phyloP scores from a whole-genome alignment of 1,139 yeast species.

The Pneumocystis sp. region DNA sequence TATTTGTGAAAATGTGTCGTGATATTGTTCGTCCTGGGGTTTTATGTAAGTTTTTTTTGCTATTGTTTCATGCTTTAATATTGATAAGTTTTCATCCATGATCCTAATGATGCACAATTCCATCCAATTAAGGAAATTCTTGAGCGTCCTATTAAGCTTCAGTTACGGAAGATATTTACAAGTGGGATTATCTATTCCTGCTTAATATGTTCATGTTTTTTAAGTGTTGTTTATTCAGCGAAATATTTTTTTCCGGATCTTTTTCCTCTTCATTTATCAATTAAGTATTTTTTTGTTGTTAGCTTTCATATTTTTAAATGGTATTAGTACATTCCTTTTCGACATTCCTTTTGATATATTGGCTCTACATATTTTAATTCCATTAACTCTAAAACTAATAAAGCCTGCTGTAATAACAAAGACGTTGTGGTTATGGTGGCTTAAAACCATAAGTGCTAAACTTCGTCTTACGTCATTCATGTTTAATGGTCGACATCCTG shows the following conservation, averaged over 20 bases:
- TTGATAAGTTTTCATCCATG: conserved; percentile 49
- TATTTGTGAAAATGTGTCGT: conserved; percentile 74
- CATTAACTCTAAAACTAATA: conserved; percentile 13
- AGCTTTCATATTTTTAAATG: conserved; percentile 21
- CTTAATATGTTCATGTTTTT: conserved; percentile 62
- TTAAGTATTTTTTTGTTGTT: conserved; percentile 16
- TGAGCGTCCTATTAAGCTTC: conserved; percentile 56
- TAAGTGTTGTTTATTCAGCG: conserved; percentile 43
- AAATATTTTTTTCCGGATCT: conserved; percentile 28
- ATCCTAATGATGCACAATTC: conserved; percentile 88
- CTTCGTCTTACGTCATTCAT: conserved; percentile 69
- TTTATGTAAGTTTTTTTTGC: conserved; percentile 26
- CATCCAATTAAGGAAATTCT: conserved; percentile 80
- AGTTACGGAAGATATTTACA: conserved; percentile 55
- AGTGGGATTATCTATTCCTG: conserved; percentile 66
- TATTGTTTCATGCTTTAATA: not conserved
- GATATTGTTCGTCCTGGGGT: conserved; percentile 76
- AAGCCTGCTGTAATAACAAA: conserved; percentile 13
- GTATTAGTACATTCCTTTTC: conserved; percentile 11
- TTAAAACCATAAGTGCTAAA: conserved; percentile 40
- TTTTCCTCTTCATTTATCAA: conserved; percentile 19
- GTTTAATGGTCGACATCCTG: conserved; percentile 48
- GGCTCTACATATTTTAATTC: conserved; percentile 18
- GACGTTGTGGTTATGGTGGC: conserved; percentile 48
- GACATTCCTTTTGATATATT: conserved; percentile 23